A percentile compares a stretch with the other conserved stretches of the same genome.
These are phyloP conservation scores for Platanthera guangdongensis DNA, from an alignment of 106 monocot species.

Conservation along the genomic window DNA sequence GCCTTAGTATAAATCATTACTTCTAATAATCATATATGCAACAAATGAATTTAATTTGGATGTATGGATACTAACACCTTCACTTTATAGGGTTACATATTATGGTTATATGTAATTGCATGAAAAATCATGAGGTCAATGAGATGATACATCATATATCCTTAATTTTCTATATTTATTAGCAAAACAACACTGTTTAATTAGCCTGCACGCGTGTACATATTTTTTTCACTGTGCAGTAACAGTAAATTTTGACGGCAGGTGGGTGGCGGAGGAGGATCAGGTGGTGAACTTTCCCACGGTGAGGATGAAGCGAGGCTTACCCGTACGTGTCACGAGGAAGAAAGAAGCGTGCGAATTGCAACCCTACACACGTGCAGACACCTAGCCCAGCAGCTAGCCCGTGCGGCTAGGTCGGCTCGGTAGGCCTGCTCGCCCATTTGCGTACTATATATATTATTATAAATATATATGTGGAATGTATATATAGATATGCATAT, in stretches of 20 bases:
- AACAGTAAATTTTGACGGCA: conserved; percentile 7
- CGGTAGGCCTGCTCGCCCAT: neutral
- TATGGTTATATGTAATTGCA: no score
- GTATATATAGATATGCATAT: neutral
- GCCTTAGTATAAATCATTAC: no score
- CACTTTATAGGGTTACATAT: no score
- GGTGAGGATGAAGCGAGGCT: conserved; percentile 47
- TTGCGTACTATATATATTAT: neutral
- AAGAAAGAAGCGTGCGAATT: conserved; percentile 7
- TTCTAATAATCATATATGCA: no score
- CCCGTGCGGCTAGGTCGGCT: neutral
- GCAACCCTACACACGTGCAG: neutral
- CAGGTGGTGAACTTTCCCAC: conserved; percentile 64
- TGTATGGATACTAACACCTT: no score
- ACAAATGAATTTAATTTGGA: no score
- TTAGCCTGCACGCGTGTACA: neutral
- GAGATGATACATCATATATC: neutral
- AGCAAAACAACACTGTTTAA: neutral
- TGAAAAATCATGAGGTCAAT: no score
- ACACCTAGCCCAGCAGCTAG: neutral
- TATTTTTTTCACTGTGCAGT: neutral
- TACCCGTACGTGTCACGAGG: conserved; percentile 52
- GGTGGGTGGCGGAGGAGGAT: conserved; percentile 68
- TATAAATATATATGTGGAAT: neutral
- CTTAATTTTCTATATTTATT: neutral